Evolutionary conservation across 352 stramenopile genomes (phyloP), one percentile per base, ranked within the genome.

Genomic region (Globisporangium barbulae): DNA sequence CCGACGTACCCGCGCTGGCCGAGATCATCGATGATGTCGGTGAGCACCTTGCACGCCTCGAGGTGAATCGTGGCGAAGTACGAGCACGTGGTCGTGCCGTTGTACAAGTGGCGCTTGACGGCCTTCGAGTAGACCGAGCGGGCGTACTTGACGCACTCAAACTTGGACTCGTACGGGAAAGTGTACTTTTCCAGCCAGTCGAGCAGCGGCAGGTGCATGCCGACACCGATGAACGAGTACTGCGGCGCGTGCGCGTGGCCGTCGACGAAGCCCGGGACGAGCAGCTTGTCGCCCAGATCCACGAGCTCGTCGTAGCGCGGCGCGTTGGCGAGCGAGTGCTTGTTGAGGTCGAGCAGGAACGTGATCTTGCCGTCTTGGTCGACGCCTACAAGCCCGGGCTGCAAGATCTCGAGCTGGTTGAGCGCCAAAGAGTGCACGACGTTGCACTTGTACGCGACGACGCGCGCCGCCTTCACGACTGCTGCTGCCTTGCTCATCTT

Each of bases 51-150:
- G 68, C 74, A 97, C 13, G 88, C 81, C 2, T 97, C 83, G 3
- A 98, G 54, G 69, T 98, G 91, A 19, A 98, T 72, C 19, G 90
- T 98, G 8, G 79, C 94, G 71, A 98, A 98, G 78, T 98, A 98
- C 39, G 91, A 96, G 55, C 86, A 97, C 25, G 93, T 98, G 9
- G 96, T 98, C 25, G 96, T 98, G 68, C 96, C 96, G 60, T 83
- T 89, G 39, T 73, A 69, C 17, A 98, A 66, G 56, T 97, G 92
- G 30, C 85, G 79, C 64, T 78, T 71, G 37, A 98, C 91, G 21
- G 91, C 79, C 60, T 93, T 93, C 17, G 86, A 69, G 78, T 98
- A 98, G 15, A 98, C 83, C 17, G 79, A 57, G 49, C 66, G 59
- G 9, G 94, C 93, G 69, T 90, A 92, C 33, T 68, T 68, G 0